Evolutionary conservation across 805 yeast species (phyloP), one percentile per base, ranked within the genome.

Genomic region (Hermanozyma aechmeae): DNA sequence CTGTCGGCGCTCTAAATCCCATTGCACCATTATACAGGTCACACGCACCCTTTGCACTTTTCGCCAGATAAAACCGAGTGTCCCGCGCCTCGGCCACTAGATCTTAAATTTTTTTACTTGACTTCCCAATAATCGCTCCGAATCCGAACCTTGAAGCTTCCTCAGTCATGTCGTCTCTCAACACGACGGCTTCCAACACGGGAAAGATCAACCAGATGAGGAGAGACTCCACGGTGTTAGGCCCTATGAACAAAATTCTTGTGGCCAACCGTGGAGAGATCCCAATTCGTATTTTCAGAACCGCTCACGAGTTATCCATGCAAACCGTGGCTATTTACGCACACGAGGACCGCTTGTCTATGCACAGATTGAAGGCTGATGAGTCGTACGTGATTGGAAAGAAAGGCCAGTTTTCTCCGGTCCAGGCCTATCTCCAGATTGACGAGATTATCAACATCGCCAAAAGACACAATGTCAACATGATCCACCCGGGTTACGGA

Each of bases 281-380:
- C 45, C 89, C 89, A 25, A 78, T 79, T 49, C 63, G 92, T 61
- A 87, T 89, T 54, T 89, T 89, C 62, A 75, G 98, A 62, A 79
- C 96, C 21, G 98, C 98, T 37, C 98, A 92, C 61, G 98, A 89
- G 60, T 68, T 89, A 50, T 81, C 95, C 14, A 84, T 92, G 95
- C 86, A 83, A 50, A 87, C 98, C 0, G 96, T 92, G 24, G 98
- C 97, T 26, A 80, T 89, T 51, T 89, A 86, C 58, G 86, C 96
- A 20, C 94, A 89, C 54, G 96, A 92, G 61, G 98, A 89, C 57
- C 68, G 95, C 38, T 68, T 89, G 47, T 80, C 95, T 9, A 84
- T 86, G 87, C 97, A 92, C 63, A 71, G 96, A 49, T 67, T 89
- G 52, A 92, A 85, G 61, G 92, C 95, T 10, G 95, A 85, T 53